Conservation (phyloP, 345 rosid species). For the Eucalyptus curtisii region DNA sequence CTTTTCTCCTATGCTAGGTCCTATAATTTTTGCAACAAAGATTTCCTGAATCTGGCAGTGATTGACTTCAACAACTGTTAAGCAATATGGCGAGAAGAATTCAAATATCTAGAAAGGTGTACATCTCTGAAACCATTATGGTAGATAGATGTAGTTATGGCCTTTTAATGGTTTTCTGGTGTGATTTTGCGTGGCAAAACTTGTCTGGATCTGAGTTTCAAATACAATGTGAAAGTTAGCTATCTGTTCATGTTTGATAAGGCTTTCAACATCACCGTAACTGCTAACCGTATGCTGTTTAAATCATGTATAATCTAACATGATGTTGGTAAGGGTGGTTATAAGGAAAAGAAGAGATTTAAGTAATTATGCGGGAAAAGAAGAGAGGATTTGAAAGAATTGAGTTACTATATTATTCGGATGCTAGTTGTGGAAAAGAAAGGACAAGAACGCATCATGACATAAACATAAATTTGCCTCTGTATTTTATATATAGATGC, state of each 20-base stretch:
- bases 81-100: conserved; percentile 42
- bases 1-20: conserved; percentile 23
- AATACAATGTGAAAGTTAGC: not conserved
- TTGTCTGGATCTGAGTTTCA: not conserved
- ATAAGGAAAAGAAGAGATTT: not conserved
- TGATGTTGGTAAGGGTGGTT: no score
- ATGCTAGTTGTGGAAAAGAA: not conserved
- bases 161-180: not conserved
- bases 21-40: conserved; percentile 16
- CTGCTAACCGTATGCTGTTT: not conserved
- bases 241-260: not conserved
- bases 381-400: not conserved
- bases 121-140: not conserved
- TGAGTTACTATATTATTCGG: not conserved
- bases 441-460: not conserved
- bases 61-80: conserved; percentile 64
- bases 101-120: conserved; percentile 53
- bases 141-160: not conserved
- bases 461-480: not conserved
- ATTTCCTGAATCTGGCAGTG: conserved; percentile 49
- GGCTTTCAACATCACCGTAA: not conserved
- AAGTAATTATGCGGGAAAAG: not conserved
- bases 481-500: not conserved
- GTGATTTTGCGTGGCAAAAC: not conserved
- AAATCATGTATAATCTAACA: not conserved